Base-by-base conservation (phyloP, 192 early-diverging fungal species). In the Podila epigama region DNA sequence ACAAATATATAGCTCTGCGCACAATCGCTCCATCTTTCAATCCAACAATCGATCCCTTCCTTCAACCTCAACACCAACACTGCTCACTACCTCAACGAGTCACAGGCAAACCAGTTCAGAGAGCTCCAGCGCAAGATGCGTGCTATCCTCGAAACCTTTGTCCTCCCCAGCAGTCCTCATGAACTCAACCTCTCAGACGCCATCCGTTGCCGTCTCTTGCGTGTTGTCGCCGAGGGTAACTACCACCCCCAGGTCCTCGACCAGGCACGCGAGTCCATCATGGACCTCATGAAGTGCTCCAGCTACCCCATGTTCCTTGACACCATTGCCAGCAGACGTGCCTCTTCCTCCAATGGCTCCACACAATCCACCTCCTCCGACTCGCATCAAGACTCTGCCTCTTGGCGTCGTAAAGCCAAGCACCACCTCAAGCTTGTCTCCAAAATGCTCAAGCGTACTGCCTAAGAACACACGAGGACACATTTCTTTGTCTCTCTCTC, bases 241-340 rank as follows among this genome's bases (percentile, higher is more conserved):
- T 77, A 54, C 27, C 66, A 68, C 39, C 66, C 73, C 5, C 65
- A 68, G 37, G 73, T 77, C 1, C 41, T 68, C 3, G 73, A 77
- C 33, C 66, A 77, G 31, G 73, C 73, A 11, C 65, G 73, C 36
- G 73, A 77, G 40, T 63, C 73, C 48, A 68, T 77, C 33, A 77
- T 68, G 65, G 73, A 77, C 36, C 34, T 77, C 60, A 77, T 77
- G 73, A 77, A 77, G 58, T 77, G 73, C 48, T 77, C 73, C 2
- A 77, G 73, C 42, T 77, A 77, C 56, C 73, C 73, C 3, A 59
- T 77, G 60, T 77, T 77, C 40, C 16, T 77, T 18, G 73, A 77
- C 12, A 56, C 55, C 27, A 77, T 77, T 32, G 61, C 61, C 22
- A 66, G 60, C 60, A 77, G 68, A 61, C 51, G 73, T n/a, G 61